Evolutionary conservation across 768 basidiomycete species (phyloP).

Genomic region (Mycena capillaripes): DNA sequence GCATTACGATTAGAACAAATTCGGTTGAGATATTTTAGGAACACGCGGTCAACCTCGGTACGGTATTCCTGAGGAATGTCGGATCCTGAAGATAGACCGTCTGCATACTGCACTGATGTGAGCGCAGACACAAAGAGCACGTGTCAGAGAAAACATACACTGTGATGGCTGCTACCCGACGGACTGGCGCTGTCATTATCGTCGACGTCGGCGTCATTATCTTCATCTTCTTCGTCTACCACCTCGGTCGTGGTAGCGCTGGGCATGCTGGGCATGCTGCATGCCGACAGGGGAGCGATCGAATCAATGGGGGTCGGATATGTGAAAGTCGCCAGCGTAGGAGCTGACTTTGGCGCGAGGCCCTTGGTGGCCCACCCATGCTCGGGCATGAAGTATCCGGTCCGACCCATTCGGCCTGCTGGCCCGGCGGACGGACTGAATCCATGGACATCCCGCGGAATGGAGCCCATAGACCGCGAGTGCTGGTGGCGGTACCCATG

Average conservation of each 20-base stretch:
- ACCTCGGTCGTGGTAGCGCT: constrained; percentile 23
- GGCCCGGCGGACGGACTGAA: constrained; percentile 22
- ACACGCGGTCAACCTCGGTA: constrained; percentile 88
- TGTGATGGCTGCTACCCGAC: constrained; percentile 29
- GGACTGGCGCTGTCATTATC: constrained; percentile 34
- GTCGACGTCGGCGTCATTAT: constrained; percentile 47
- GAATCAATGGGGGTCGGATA: constrained; percentile 40
- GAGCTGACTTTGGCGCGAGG: constrained; percentile 37
- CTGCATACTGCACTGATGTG: constrained; percentile 27
- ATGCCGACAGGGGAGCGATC: constrained; percentile 21
- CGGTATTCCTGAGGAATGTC: constrained; percentile 88
- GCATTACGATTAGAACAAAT: constrained; percentile 92
- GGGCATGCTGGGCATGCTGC: constrained; percentile 18
- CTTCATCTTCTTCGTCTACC: constrained; percentile 49
- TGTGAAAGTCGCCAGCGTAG: constrained; percentile 34
- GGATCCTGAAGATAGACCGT: constrained; percentile 40
- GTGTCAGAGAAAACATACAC: constrained; percentile 12
- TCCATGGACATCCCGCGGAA: constrained; percentile 32
- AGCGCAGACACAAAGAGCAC: background rate
- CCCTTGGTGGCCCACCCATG: constrained; percentile 33
- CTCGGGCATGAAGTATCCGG: constrained; percentile 34
- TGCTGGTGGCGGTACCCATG: constrained; percentile 36
- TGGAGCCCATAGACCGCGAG: constrained; percentile 37
- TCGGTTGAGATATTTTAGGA: constrained; percentile 89
- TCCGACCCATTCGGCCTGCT: constrained; percentile 32